These are phyloP conservation scores for Hymenoscyphus scutula DNA, from an alignment of 2,329 filamentous ascomycete genomes.

Conservation along the genomic window DNA sequence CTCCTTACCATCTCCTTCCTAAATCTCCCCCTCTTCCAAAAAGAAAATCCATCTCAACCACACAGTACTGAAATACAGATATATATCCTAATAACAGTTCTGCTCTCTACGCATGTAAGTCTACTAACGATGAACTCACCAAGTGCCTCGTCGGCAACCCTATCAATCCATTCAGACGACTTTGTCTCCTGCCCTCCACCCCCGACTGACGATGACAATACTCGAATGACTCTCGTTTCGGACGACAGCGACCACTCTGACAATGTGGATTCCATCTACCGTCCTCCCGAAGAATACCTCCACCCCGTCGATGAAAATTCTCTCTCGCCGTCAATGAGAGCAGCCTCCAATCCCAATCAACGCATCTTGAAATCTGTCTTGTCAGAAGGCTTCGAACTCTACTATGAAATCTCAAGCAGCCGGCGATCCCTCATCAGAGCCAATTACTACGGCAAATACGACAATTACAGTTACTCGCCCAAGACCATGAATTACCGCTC, in stretches of 20 bases:
- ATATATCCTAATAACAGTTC: neutral
- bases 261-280: neutral
- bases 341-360: constrained; percentile 16
- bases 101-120: constrained; percentile 5
- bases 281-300: constrained; percentile 8
- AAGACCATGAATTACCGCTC: neutral
- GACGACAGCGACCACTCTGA: neutral
- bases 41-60: neutral
- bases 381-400: constrained; percentile 4
- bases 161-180: constrained; percentile 13
- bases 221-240: neutral
- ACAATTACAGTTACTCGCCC: neutral
- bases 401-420: neutral
- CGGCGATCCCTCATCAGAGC: too few relatives aligned
- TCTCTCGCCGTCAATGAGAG: constrained; percentile 20
- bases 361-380: constrained; percentile 19
- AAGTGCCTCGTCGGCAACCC: constrained; percentile 13
- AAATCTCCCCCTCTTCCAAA: too few relatives aligned
- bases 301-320: neutral
- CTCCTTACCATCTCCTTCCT: neutral
- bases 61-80: neutral
- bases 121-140: constrained; percentile 11
- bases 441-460: neutral
- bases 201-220: neutral
- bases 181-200: neutral